A percentile compares a stretch with the other conserved stretches of the same genome.
These are phyloP conservation scores for Fragilariopsis cylindrus DNA, from an alignment of 108 stramenopile species.

Conservation along the genomic window DNA sequence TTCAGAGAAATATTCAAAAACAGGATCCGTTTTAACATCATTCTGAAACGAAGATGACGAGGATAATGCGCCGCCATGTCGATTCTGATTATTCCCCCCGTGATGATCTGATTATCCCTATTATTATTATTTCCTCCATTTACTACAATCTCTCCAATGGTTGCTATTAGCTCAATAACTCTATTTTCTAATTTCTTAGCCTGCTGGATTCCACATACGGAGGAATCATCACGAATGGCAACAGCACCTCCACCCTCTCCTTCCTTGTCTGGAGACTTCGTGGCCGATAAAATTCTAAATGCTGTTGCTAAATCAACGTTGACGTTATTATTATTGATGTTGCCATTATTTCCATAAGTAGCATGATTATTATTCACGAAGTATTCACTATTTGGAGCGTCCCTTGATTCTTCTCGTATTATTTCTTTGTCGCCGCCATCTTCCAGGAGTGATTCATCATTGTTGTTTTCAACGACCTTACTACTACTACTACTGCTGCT, in stretches of 20 bases:
- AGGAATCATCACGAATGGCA: constrained; percentile 35
- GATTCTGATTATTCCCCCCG: background rate
- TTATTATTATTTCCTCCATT: constrained; percentile 6
- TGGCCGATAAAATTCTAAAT: constrained; percentile 49
- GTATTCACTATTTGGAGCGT: background rate
- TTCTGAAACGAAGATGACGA: background rate
- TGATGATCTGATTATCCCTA: background rate
- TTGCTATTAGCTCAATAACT: constrained; percentile 37
- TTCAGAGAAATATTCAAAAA: constrained; percentile 89
- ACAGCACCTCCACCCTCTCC: constrained; percentile 41
- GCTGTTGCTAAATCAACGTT: constrained; percentile 32
- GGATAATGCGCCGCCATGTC: background rate
- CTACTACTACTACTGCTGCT: background rate
- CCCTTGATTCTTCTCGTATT: constrained; percentile 2
- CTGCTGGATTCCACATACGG: constrained; percentile 33
- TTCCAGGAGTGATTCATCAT: background rate
- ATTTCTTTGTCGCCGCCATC: background rate
- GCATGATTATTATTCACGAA: background rate
- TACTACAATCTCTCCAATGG: constrained; percentile 49
- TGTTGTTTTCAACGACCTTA: background rate
- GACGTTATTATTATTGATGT: background rate
- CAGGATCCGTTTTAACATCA: constrained; percentile 32
- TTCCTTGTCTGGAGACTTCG: constrained; percentile 40
- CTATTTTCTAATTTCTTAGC: constrained; percentile 36
- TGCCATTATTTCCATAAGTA: background rate